phyloP scores from a whole-genome alignment of 179 eudicot genomes.

The Drosera spatulata region DNA sequence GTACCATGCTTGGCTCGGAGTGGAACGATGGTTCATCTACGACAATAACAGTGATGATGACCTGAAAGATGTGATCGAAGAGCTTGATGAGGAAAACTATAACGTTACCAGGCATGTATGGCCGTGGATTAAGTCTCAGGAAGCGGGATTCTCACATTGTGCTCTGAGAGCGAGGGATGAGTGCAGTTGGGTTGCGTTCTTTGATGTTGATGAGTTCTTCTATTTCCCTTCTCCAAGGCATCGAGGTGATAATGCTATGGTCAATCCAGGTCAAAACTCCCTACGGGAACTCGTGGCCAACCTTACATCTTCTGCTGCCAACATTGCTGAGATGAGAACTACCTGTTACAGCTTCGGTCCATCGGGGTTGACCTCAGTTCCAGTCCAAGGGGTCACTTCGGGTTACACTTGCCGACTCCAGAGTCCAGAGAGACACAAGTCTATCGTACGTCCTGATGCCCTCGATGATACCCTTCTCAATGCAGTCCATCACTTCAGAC shows the following conservation, averaged over 20 bases:
- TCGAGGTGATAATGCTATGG: conserved; percentile 3
- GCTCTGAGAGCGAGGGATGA: conserved; percentile 53
- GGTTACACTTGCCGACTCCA: conserved; percentile 82
- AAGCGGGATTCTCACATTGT: conserved; percentile 93
- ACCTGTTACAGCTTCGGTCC: conserved; percentile 76
- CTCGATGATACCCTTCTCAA: conserved; percentile 55
- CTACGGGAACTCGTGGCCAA: conserved; percentile 42
- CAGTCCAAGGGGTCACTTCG: conserved; percentile 41
- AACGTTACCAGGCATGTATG: conserved; percentile 69
- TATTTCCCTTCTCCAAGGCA: conserved; percentile 44
- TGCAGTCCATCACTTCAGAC: conserved; percentile 75
- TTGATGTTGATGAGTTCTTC: conserved; percentile 88
- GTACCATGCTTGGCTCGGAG: conserved; percentile 87
- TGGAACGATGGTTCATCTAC: conserved; percentile 78
- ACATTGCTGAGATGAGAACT: conserved; percentile 60
- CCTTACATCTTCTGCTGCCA: conserved; percentile 18
- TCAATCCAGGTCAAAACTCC: conserved; percentile 29
- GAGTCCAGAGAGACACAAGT: conserved; percentile 77
- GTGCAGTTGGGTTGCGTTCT: conserved; percentile 83
- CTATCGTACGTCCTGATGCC: conserved; percentile 63
- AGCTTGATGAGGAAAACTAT: conserved; percentile 42
- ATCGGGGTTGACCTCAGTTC: conserved; percentile 45
- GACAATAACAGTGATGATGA: conserved; percentile 84
- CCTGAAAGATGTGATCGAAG: conserved; percentile 32
- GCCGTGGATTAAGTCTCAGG: conserved; percentile 98